Base-by-base conservation (phyloP, 2,329 filamentous ascomycete species). In the Elsinoe australis region DNA sequence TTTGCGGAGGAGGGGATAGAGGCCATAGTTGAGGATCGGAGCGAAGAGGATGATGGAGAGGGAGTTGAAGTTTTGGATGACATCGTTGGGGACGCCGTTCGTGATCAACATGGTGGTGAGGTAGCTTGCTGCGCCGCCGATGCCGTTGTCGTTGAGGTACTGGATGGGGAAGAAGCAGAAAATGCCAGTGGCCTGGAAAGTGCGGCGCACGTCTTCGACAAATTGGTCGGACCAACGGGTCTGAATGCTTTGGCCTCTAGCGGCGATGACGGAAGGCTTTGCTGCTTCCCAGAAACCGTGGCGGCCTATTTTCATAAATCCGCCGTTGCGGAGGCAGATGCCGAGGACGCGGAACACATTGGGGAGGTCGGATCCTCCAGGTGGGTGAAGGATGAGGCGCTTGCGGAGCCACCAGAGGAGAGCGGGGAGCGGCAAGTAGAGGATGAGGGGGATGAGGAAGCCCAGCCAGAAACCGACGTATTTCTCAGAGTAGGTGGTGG, bases 121-220 rank as follows among this genome's bases (percentile, higher is more conserved):
- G 51, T 52, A 57, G 31, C 51, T 52, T 15, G 56, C 55, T 7
- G 54, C 53, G 10, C 51, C 48, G 21, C 56, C 56, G 35, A 59
- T 53, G 51, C 57, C 69, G 64, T 58, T 58, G 55, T 61, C 58
- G 54, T 61, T 61, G 47, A 58, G 47, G 51, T 61, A 57, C 47
- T 70, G 70, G n/a, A 72, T 62, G 0, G 69, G 69, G 52, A 67
- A 71, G 58, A 68, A 71, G 31, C 66, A 56, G 50, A 86, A 85
- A 48, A 85, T 81, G 57, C 80, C 78, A 68, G 82, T 87, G 15
- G 83, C 83, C 61, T 70, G 57, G 21, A 76, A 61, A 10, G 75
- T 74, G 26, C 80, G 78, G 66, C 81, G 81, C 35, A 87, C 69
- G 58, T 87, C 83, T 4, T 84, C 80, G 34, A 87, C 70, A 55